Conservation (phyloP, 768 basidiomycete genomes). For the Paxillus rubicundulus region DNA sequence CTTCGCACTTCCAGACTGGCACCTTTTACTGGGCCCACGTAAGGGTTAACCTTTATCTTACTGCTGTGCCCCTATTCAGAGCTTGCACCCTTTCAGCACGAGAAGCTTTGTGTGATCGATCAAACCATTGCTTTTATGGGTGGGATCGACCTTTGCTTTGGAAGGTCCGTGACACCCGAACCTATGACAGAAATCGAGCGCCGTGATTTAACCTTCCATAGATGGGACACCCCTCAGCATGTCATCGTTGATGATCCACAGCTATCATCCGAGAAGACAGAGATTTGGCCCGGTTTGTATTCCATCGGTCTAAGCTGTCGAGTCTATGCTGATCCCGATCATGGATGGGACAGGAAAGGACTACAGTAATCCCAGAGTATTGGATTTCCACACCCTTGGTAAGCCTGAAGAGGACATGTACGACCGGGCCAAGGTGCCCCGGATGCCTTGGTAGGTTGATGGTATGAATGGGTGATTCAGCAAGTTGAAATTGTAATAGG, state of each 20-base stretch:
- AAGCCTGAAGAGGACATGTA: constrained; percentile 97
- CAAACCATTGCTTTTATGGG: constrained; percentile 98
- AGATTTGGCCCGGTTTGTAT: constrained; percentile 82
- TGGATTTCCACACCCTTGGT: constrained; percentile 80
- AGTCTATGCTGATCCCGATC: neutral
- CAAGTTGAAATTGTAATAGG: constrained; percentile 43
- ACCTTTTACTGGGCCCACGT: constrained; percentile 99
- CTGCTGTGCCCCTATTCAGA: neutral
- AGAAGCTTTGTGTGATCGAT: constrained; percentile 97
- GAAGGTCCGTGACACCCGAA: constrained; percentile 46
- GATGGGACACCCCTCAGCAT: constrained; percentile 98
- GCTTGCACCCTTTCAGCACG: constrained; percentile 57
- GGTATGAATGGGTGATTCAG: neutral
- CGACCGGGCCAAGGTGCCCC: constrained; percentile 80
- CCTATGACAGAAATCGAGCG: neutral
- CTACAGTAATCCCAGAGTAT: constrained; percentile 85
- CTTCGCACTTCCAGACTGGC: constrained; percentile 95
- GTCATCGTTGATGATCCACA: constrained; percentile 82
- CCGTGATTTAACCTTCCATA: constrained; percentile 25
- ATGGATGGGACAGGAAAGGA: constrained; percentile 68
- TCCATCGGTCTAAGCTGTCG: neutral
- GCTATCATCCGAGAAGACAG: constrained; percentile 49
- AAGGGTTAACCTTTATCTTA: constrained; percentile 23
- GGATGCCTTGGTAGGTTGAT: constrained; percentile 88
- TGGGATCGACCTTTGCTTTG: constrained; percentile 92